These are phyloP conservation scores for Podaxis sp. DNA, from an alignment of 768 basidiomycete genomes.

Conservation along the genomic window DNA sequence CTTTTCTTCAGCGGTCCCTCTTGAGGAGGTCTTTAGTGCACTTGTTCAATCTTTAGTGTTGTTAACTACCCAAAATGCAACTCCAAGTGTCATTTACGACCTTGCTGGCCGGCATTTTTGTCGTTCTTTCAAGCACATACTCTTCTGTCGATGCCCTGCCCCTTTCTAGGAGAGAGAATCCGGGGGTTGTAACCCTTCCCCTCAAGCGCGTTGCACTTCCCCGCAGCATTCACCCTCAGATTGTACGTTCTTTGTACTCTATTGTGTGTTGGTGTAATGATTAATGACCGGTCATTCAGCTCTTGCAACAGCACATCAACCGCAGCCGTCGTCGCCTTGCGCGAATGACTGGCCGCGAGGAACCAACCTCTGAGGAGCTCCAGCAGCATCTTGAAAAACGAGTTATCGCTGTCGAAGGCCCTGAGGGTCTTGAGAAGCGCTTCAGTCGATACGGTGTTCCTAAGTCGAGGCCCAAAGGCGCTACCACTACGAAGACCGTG, in stretches of 20 bases:
- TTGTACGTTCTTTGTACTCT: slow-evolving; percentile 29
- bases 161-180: slow-evolving; percentile 26
- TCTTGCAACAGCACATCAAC: slow-evolving; percentile 62
- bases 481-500: slow-evolving; percentile 4
- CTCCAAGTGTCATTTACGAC: slow-evolving; percentile 49
- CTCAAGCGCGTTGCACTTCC: slow-evolving; percentile 36
- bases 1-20: slow-evolving; percentile 25
- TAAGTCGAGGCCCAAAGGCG: slow-evolving; percentile 8
- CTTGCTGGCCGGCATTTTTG: slow-evolving; percentile 52
- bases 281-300: slow-evolving; percentile 32
- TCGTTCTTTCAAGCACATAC: slow-evolving; percentile 36
- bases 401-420: slow-evolving; percentile 33
- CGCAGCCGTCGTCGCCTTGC: slow-evolving; percentile 53
- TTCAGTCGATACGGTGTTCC: slow-evolving; percentile 27
- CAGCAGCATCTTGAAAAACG: slow-evolving; percentile 38
- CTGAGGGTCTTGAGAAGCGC: slow-evolving; percentile 29
- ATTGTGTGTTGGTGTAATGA: neutral
- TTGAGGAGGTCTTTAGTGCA: slow-evolving; percentile 13
- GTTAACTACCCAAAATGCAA: slow-evolving; percentile 42
- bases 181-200: slow-evolving; percentile 41
- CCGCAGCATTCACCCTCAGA: slow-evolving; percentile 29
- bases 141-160: slow-evolving; percentile 42
- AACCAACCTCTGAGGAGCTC: slow-evolving; percentile 37
- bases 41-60: neutral
- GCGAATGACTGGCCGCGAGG: slow-evolving; percentile 51